Evolutionary conservation across 2,329 filamentous ascomycete genomes (phyloP).

Genomic region (Trichoderma sp.): DNA sequence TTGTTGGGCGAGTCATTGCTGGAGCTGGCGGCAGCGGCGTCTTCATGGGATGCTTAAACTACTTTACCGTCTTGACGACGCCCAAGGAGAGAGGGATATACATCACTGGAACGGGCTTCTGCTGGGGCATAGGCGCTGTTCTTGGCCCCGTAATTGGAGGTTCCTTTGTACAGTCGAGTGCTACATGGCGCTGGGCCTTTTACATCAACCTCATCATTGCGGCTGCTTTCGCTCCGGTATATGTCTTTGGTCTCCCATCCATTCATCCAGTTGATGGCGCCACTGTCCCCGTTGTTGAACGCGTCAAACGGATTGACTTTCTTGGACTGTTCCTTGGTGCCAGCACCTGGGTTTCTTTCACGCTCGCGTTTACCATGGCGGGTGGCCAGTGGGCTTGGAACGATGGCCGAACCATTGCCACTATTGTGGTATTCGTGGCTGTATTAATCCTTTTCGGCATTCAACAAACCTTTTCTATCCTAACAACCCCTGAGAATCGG

Average conservation of each 20-base stretch:
- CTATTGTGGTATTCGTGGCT: conserved; percentile 46
- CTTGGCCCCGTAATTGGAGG: neutral
- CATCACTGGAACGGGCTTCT: neutral
- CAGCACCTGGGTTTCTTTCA: neutral
- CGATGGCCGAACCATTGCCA: conserved; percentile 44
- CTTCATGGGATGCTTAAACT: conserved; percentile 35
- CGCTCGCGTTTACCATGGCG: conserved; percentile 51
- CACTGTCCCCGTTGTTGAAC: neutral
- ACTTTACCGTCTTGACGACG: neutral
- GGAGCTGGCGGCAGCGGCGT: conserved; percentile 46
- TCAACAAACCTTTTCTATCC: neutral
- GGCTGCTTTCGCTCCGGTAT: neutral
- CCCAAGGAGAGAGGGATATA: neutral
- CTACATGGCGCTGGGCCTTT: neutral
- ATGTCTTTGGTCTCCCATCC: neutral
- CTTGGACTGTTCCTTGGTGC: neutral
- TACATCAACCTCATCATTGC: neutral
- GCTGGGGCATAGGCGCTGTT: neutral
- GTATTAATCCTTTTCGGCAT: conserved; percentile 27
- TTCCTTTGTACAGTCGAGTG: neutral
- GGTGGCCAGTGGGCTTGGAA: conserved; percentile 50
- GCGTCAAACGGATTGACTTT: neutral
- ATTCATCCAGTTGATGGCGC: neutral
- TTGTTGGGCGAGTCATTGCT: conserved; percentile 46
- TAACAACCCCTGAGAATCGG: neutral